Base-by-base conservation (phyloP, 139 green algal genomes). In the Tetradesmus lagerheimii region DNA sequence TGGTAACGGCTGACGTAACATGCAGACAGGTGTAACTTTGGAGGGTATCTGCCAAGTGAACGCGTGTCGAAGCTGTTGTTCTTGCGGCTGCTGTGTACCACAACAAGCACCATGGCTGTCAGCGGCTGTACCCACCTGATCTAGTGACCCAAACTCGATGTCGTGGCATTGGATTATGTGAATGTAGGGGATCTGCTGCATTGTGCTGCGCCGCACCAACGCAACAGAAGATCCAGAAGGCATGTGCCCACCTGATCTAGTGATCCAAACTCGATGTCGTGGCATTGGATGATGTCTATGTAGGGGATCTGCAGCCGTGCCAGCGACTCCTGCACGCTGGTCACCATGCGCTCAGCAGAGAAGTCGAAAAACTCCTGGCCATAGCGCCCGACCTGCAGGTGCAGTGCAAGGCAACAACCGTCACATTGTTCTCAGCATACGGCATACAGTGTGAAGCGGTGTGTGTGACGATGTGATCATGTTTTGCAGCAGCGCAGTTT, bases 151-250 rank as follows among this genome's bases (percentile, higher is more conserved):
- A 90, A 99, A 99, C 93, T 99, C 98, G 2, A 99, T 98, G 92
- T 99, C 98, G 85, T 99, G 98, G 82, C 93, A 97, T 62, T 99
- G 96, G 0, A 99, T 93, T 31, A 99, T 86, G 93, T 99, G 97
- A 0, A 99, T 85, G 89, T 98, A 98, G 8, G 92, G 41, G 20
- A 98, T 38, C 67, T 96, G 91, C 67, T 99, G 93, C 27, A 53
- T 6, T 53, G 45, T 53, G 45, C 45, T 53, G 45, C 11, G 45
- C 45, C 45, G n/a, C n/a, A n/a, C n/a, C n/a, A n/a, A n/a, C n/a
- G n/a, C n/a, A n/a, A n/a, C n/a, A n/a, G n/a, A n/a, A n/a, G n/a
- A n/a, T n/a, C n/a, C n/a, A n/a, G n/a, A n/a, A n/a, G n/a, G n/a
- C n/a, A n/a, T n/a, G n/a, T n/a, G n/a, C n/a, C n/a, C 76, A 96